Base-by-base conservation (phyloP, 495 filamentous ascomycete species). In the Aspergillus campestris region DNA sequence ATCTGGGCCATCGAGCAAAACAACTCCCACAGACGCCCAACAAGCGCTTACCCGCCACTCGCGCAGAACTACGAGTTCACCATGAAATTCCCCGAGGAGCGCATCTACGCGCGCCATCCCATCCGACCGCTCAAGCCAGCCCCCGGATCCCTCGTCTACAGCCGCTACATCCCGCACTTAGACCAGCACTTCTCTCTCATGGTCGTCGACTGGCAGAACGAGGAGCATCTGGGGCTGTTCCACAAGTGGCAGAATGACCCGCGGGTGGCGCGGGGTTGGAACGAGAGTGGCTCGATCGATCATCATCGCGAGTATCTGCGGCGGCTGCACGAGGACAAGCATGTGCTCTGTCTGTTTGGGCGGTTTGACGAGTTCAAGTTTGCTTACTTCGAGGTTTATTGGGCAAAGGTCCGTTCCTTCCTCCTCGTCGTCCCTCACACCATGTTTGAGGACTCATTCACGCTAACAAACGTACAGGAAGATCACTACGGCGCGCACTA, bases 331-430 rank as follows among this genome's bases (percentile, higher is more conserved):
- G 71, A 73, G 24, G 80, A 86, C 44, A 78, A 78, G 3, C 81
- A 83, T 51, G 73, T 78, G 37, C 60, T 84, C 7, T 73, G 77
- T 35, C 57, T 86, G 45, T 69, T 86, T 48, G 82, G 75, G 0
- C 64, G 72, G 1, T 86, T 83, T 45, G 69, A 84, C 27, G 78
- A 80, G 13, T 68, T 61, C 28, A 65, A 58, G 6, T 86, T 86
- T 58, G 77, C 81, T 0, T 84, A 84, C 48, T 84, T 80, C 53
- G 82, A 86, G 61, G 62, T 84, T 3, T 86, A 86, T 57, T 86
- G 82, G 82, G 78, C 73, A 12, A 82, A 83, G 73, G 80, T 81
- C 65, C 34, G 57, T 43, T 28, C 24, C 24, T 11, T 11, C 11
- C 10, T 5, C n/a, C 42, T 8, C 1, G 15, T 31, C 40, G n/a